Evolutionary conservation across 495 filamentous ascomycete genomes (phyloP), one percentile per base, ranked within the genome.

Genomic region (Pseudotulostoma volvatum): DNA sequence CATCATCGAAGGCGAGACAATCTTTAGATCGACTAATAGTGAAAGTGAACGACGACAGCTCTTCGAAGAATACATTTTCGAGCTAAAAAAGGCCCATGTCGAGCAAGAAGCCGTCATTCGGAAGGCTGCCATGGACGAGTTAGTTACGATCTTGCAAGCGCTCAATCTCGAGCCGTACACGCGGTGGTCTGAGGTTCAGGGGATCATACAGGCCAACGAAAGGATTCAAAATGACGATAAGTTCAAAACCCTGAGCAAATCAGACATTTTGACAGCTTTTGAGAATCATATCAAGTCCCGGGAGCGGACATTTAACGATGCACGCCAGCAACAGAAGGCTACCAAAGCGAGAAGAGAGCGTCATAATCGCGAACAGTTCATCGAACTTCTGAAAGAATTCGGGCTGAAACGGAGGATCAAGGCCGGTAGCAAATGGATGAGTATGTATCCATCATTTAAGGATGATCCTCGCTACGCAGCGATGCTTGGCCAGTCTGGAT

Each of bases 1-100:
- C 13, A 93, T 93, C 36, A 90, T 97, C 50, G 83, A 95, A 58
- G 81, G 80, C 36, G 90, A 97, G 66, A 86, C 84, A 17, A 92
- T 88, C 40, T 97, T 95, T 64, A 77, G 84, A 42, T 84, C 86
- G 21, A 84, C 87, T 25, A 79, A 79, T 49, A 71, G 90, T 52
- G 90, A 97, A 46, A 71, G 70, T 44, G 90, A 96, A 59, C 77
- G 90, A 40, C 81, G 81, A 32, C 82, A 85, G 56, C 70, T 97
- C 33, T 97, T 96, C 52, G 83, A 94, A 47, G 90, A 96, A 53
- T 96, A 97, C 54, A 74, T 92, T 40, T 55, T 72, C 41, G 81
- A 90, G 40, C 73, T 96, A 20, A 85, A 79, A 53, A 86, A 82
- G 55, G 54, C 69, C 9, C 73, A 93, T 47, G 60, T 73, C 18